Percentiles rank a stretch among this genome's conserved stretches.
Evolutionary conservation across 2,329 filamentous ascomycete genomes (phyloP).

Genomic region (Dactylellina cionopaga): DNA sequence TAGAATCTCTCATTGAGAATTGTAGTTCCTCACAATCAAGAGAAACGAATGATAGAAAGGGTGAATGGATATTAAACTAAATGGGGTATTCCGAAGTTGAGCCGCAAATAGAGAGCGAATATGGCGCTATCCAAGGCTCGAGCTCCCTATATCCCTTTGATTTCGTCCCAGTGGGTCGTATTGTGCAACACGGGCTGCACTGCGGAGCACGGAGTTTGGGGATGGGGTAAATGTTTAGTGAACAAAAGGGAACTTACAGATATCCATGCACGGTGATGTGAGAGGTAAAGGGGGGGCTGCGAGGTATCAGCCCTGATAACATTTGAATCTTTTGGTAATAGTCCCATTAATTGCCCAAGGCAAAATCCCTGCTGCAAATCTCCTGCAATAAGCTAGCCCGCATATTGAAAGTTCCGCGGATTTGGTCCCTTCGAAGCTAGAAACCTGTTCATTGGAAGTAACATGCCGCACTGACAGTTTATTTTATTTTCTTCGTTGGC

Average conservation of each 20-base stretch:
- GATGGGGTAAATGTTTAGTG: constrained; percentile 54
- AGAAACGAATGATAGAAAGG: constrained; percentile 5
- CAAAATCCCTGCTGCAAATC: constrained; percentile 51
- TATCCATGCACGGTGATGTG: constrained; percentile 36
- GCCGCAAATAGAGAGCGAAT: constrained; percentile 42
- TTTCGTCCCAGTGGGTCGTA: constrained; percentile 48
- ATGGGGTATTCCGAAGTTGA: constrained; percentile 53
- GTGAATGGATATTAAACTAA: constrained; percentile 7
- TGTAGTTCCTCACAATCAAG: background rate
- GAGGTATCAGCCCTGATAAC: constrained; percentile 26
- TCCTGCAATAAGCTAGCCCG: constrained; percentile 53
- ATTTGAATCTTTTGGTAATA: constrained; percentile 25
- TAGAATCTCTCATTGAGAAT: background rate
- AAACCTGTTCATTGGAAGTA: constrained; percentile 2
- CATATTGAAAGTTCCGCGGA: constrained; percentile 49
- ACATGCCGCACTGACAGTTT: constrained; percentile 27
- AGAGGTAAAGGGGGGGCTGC: constrained; percentile 30
- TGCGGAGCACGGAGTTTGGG: constrained; percentile 51
- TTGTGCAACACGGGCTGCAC: constrained; percentile 51
- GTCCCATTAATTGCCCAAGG: constrained; percentile 7
- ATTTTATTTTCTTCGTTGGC: too few species aligned
- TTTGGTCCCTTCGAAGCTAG: constrained; percentile 33
- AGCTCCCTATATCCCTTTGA: constrained; percentile 24
- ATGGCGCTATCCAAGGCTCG: constrained; percentile 16
- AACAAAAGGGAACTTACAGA: constrained; percentile 25